Conservation (phyloP, 805 yeast genomes). For the Priceomyces castillae region DNA sequence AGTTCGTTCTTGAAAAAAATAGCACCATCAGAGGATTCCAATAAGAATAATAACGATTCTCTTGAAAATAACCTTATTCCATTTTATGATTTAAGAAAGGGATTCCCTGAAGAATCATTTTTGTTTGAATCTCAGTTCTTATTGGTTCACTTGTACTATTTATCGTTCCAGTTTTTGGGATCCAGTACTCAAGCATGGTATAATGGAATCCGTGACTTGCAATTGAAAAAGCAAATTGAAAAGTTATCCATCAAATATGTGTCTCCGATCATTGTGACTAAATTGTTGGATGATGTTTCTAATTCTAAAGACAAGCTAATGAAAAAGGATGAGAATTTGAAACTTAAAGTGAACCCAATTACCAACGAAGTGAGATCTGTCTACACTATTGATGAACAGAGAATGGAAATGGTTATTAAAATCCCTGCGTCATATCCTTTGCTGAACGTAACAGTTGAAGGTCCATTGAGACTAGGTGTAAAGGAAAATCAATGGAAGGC, state of each 20-base stretch:
- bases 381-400: constrained; percentile 83
- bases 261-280: constrained; percentile 60
- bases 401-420: constrained; percentile 71
- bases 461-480: constrained; percentile 80
- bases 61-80: constrained; percentile 17
- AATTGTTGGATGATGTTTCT: constrained; percentile 54
- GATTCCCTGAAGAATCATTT: constrained; percentile 17
- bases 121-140: constrained; percentile 36
- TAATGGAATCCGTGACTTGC: constrained; percentile 63
- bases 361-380: constrained; percentile 68
- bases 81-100: constrained; percentile 18
- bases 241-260: constrained; percentile 58
- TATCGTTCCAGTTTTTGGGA: constrained; percentile 50
- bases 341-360: constrained; percentile 58
- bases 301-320: constrained; percentile 33
- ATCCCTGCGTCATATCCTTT: constrained; percentile 80
- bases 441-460: constrained; percentile 68
- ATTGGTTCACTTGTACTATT: constrained; percentile 50
- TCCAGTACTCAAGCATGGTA: constrained; percentile 67
- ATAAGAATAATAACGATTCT: constrained; percentile 3
- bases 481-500: constrained; percentile 92
- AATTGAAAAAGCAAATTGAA: constrained; percentile 58
- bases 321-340: constrained; percentile 43
- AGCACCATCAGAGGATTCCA: constrained; percentile 8
- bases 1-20: constrained; percentile 19